phyloP scores from a whole-genome alignment of 2,329 filamentous ascomycete genomes.

The Verticillium albo-atrum region DNA sequence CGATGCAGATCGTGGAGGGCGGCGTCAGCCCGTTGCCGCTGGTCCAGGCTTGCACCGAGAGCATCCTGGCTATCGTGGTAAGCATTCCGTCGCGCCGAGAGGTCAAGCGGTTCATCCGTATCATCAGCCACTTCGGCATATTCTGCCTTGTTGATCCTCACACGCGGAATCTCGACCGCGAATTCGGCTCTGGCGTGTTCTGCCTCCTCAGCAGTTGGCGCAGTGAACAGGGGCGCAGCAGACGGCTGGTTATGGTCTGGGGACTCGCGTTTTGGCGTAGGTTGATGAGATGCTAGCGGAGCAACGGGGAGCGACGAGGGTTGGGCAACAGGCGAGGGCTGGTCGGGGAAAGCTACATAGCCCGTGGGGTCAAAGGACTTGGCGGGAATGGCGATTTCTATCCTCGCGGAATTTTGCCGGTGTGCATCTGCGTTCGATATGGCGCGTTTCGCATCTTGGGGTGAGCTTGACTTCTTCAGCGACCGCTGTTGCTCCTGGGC shows the following conservation, averaged over 20 bases:
- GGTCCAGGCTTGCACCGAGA: constrained; percentile 63
- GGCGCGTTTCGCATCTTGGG: constrained; percentile 3
- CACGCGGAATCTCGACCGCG: constrained; percentile 41
- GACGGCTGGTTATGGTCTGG: not conserved
- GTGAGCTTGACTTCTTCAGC: constrained; percentile 11
- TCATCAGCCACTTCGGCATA: constrained; percentile 44
- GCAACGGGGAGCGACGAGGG: not conserved
- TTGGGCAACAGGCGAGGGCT: not conserved
- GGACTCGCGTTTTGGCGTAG: not conserved
- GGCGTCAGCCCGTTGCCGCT: constrained; percentile 74
- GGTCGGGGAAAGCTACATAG: constrained; percentile 26
- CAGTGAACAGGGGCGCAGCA: not conserved
- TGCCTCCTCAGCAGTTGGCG: not conserved
- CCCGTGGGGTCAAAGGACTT: constrained; percentile 34
- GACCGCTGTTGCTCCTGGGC: constrained; percentile 7
- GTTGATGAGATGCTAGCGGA: not conserved
- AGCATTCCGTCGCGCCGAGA: constrained; percentile 43
- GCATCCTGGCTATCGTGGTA: constrained; percentile 39
- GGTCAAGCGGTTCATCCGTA: constrained; percentile 39
- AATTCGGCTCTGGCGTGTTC: constrained; percentile 19
- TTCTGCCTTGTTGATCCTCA: constrained; percentile 46
- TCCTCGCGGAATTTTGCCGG: constrained; percentile 29
- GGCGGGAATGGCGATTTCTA: constrained; percentile 45
- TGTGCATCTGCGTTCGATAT: constrained; percentile 23
- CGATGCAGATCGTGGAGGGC: constrained; percentile 67